Evolutionary conservation across 2,329 filamentous ascomycete genomes (phyloP), one percentile per base, ranked within the genome.

Genomic region (Sporothrix dimorphospora): DNA sequence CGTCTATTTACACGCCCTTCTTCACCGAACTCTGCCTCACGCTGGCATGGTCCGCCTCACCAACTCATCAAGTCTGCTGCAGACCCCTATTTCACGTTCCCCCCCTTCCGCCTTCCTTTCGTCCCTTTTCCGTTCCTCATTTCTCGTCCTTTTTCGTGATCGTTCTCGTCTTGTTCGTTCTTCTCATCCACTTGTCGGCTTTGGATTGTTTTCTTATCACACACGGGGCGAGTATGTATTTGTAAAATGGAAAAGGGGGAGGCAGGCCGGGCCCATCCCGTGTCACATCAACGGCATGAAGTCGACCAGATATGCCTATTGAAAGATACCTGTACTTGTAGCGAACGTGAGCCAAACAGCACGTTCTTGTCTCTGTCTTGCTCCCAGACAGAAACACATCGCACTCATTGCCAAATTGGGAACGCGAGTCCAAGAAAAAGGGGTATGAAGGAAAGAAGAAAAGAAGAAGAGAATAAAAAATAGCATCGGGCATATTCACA

Each of bases 11-110:
- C 72, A 73, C 74, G 30, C 74, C 71, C 74, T 67, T 34, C 30
- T 61, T 70, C 74, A 69, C 74, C 74, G 74, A 75, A 70, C 63
- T 74, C 69, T 72, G 73, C 70, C 71, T 73, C 57, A 51, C 45
- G 53, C 57, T 40, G 71, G 21, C 51, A 59, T 49, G 47, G 61
- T 63, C 55, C 38, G 71, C 61, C 70, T 67, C 65, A 49, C 30
- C 53, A 61, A 67, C 45, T 38, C 65, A 51, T 34, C 65, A 51
- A 65, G 42, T 72, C 59, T 19, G n/a, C 55, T 73, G 71, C 72
- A 74, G 9, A 51, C 72, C 73, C 73, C 73, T 71, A 71, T 73
- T 73, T 19, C 24, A 21, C 21, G 12, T 24, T n/a, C 55, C 27
- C 45, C 45, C 42, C 55, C 49, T 12, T 45, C 14, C 19, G 38